A percentile compares a stretch with the other conserved stretches of the same genome.
Conservation (phyloP, 768 basidiomycete genomes). For the Mycena metata region DNA sequence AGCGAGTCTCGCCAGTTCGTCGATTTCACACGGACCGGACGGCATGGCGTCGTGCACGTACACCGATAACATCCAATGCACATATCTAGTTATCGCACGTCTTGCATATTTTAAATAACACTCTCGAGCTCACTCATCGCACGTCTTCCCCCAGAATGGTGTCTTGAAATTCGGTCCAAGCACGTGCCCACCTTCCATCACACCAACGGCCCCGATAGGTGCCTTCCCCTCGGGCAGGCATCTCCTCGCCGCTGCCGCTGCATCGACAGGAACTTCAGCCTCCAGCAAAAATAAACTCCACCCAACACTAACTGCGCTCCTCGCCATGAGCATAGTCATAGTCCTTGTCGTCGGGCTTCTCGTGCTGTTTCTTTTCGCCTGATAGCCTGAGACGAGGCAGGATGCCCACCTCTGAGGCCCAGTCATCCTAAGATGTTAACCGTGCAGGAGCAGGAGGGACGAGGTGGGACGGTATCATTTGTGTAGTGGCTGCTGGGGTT, state of each 20-base stretch:
- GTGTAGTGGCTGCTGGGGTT: too few relatives aligned
- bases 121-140: too few relatives aligned
- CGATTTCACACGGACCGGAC: not conserved
- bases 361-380: not conserved
- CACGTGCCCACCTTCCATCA: not conserved
- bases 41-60: not conserved
- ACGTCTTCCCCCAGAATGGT: not conserved
- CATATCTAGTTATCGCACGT: not conserved
- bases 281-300: not conserved
- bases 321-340: slow-evolving; percentile 15
- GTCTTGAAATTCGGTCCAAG: not conserved
- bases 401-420: too few relatives aligned
- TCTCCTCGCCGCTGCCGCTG: not conserved
- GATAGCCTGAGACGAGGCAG: too few relatives aligned
- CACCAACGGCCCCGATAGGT: not conserved
- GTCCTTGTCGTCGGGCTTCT: slow-evolving; percentile 1
- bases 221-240: not conserved
- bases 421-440: too few relatives aligned
- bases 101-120: not conserved
- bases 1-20: not conserved
- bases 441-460: too few relatives aligned
- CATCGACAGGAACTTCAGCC: not conserved
- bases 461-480: too few relatives aligned
- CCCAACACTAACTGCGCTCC: slow-evolving; percentile 3
- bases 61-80: not conserved